These are phyloP conservation scores for Coelastrella sp. DNA, from an alignment of 139 green algal genomes.

Conservation along the genomic window DNA sequence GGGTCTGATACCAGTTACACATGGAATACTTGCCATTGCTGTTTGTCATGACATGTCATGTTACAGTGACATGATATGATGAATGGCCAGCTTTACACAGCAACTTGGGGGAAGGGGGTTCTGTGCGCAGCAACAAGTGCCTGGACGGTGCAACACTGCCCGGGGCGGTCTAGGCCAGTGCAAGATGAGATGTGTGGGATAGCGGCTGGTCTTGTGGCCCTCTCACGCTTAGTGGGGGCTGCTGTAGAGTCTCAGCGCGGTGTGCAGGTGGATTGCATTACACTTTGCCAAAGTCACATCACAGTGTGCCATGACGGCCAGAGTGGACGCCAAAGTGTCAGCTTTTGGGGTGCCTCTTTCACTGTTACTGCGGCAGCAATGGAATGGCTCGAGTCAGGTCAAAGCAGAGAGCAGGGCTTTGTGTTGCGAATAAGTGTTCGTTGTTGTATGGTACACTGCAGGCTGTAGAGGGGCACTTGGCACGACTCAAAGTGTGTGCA, in stretches of 20 bases:
- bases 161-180: not conserved
- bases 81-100: not conserved
- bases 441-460: no score
- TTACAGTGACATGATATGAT: not conserved
- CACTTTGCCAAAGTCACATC: no score
- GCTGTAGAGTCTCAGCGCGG: not conserved
- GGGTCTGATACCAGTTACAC: not conserved
- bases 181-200: not conserved
- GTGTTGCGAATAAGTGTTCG: no score
- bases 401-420: no score
- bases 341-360: no score
- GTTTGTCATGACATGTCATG: not conserved
- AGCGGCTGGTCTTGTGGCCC: not conserved
- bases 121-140: not conserved
- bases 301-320: no score
- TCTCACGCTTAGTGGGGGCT: not conserved
- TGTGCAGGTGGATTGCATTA: not conserved
- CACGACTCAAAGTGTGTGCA: no score
- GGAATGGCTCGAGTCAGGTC: no score
- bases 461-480: no score
- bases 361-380: no score
- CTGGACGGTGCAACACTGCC: not conserved
- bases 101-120: no score
- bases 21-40: not conserved
- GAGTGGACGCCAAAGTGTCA: no score